Conservation (phyloP, 805 yeast genomes). For the Candida ovalis region DNA sequence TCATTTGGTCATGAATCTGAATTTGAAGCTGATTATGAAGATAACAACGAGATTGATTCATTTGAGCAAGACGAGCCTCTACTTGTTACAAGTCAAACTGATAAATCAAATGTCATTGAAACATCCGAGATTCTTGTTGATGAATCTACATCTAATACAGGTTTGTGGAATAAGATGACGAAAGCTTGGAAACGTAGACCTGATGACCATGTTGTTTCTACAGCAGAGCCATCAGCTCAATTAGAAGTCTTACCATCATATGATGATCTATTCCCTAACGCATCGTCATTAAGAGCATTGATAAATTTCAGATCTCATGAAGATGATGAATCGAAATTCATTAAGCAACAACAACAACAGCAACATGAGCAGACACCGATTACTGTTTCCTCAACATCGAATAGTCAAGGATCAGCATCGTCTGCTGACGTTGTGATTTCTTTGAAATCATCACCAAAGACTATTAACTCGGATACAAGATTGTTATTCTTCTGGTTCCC, state of each 20-base stretch:
- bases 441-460: slow-evolving; percentile 34
- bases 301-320: slow-evolving; percentile 28
- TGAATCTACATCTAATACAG: slow-evolving; percentile 1
- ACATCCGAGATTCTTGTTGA: not conserved
- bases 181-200: slow-evolving; percentile 16
- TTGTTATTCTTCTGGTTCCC: slow-evolving; percentile 91
- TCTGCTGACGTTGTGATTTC: slow-evolving; percentile 16
- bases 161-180: slow-evolving; percentile 31
- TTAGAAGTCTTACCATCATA: slow-evolving; percentile 60
- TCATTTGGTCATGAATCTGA: slow-evolving; percentile 4
- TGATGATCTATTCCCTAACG: slow-evolving; percentile 70
- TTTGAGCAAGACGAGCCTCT: not conserved
- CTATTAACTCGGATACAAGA: slow-evolving; percentile 72
- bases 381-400: not conserved
- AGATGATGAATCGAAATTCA: slow-evolving; percentile 4
- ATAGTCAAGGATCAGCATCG: not conserved
- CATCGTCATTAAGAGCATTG: slow-evolving; percentile 27
- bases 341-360: not conserved
- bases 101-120: not conserved
- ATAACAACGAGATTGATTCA: slow-evolving; percentile 8
- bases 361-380: slow-evolving; percentile 1
- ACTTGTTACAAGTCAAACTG: not conserved
- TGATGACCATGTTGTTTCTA: slow-evolving; percentile 21
- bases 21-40: slow-evolving; percentile 23
- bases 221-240: slow-evolving; percentile 12